Conservation (phyloP, 2,329 filamentous ascomycete genomes). For the Knufia petricola region DNA sequence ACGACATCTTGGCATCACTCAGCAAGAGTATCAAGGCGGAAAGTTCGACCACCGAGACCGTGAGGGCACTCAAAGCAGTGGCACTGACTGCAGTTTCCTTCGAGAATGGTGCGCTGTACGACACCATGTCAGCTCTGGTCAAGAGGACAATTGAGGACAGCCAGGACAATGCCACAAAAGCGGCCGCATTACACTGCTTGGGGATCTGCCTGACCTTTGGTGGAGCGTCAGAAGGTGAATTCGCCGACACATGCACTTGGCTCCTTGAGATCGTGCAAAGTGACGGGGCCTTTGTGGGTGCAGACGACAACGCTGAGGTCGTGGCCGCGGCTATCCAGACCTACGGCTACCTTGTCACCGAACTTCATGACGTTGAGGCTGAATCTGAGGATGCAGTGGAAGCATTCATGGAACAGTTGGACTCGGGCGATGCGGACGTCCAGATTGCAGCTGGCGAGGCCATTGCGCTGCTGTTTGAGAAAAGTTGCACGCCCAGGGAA, state of each 20-base stretch:
- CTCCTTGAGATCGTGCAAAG: constrained; percentile 69
- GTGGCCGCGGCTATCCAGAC: constrained; percentile 66
- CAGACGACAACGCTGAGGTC: constrained; percentile 58
- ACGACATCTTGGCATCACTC: constrained; percentile 56
- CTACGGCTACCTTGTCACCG: constrained; percentile 72
- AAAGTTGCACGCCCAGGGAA: constrained; percentile 50
- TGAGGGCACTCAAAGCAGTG: constrained; percentile 62
- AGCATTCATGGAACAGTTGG: constrained; percentile 75
- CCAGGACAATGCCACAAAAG: constrained; percentile 54
- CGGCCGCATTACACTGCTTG: constrained; percentile 63
- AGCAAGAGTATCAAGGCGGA: constrained; percentile 62
- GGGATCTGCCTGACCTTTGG: constrained; percentile 65
- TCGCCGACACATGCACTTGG: constrained; percentile 63
- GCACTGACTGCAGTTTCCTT: constrained; percentile 60
- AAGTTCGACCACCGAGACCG: constrained; percentile 57
- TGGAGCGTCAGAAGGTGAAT: constrained; percentile 59
- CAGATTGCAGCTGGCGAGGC: constrained; percentile 70
- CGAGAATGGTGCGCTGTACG: constrained; percentile 57
- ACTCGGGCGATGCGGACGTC: constrained; percentile 61
- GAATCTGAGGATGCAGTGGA: constrained; percentile 65
- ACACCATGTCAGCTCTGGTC: constrained; percentile 48
- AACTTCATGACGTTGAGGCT: constrained; percentile 63
- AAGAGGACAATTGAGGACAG: constrained; percentile 58
- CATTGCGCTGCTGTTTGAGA: constrained; percentile 75
- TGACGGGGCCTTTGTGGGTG: constrained; percentile 63